Percentiles rank a stretch among this genome's conserved stretches.
phyloP scores from a whole-genome alignment of 106 monocot species.

The Iris macrosiphon region DNA sequence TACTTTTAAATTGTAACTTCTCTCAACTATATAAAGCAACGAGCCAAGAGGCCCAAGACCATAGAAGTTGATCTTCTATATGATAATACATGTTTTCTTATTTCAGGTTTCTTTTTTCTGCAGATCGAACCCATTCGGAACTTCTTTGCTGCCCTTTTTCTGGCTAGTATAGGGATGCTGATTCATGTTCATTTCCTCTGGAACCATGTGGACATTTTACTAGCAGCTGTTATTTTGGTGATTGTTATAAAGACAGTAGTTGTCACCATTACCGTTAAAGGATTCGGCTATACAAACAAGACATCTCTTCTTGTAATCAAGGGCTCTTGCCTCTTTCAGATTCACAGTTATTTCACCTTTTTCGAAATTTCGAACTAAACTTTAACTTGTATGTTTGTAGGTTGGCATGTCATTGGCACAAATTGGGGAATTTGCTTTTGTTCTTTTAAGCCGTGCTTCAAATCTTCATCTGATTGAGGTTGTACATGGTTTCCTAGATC shows the following conservation, averaged over 20 bases:
- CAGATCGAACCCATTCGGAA: constrained; percentile 98
- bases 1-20: not conserved
- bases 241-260: constrained; percentile 78
- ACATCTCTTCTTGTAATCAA: constrained; percentile 74
- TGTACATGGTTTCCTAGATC: not conserved
- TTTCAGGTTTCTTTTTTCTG: constrained; percentile 54
- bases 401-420: constrained; percentile 97
- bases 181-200: constrained; percentile 95
- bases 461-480: constrained; percentile 27
- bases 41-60: not conserved
- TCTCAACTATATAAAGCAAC: not conserved
- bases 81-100: constrained; percentile 30
- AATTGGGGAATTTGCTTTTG: constrained; percentile 97
- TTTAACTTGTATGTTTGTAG: constrained; percentile 30
- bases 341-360: not conserved
- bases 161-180: constrained; percentile 98
- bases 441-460: constrained; percentile 98
- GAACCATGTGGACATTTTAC: constrained; percentile 93
- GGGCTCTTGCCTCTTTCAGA: not conserved
- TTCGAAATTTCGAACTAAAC: not conserved
- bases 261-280: constrained; percentile 64
- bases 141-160: constrained; percentile 94
- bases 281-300: constrained; percentile 90
- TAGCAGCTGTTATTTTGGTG: constrained; percentile 87
- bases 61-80: constrained; percentile 2